phyloP scores from a whole-genome alignment of 2,329 filamentous ascomycete species.

The Colletotrichum sp. region DNA sequence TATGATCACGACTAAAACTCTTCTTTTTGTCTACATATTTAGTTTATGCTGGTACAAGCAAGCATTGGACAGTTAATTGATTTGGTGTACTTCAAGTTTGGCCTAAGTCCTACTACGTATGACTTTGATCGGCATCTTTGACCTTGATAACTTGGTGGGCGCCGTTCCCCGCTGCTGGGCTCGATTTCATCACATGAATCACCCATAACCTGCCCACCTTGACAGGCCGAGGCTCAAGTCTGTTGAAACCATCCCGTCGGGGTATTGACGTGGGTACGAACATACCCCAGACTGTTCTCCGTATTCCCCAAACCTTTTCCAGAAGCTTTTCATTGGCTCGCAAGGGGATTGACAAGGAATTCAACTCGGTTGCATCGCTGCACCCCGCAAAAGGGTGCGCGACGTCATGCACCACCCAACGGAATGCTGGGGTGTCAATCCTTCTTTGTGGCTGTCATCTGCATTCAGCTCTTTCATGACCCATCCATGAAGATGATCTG shows the following conservation, averaged over 20 bases:
- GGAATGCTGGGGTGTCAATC: neutral
- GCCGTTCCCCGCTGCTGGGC: rapidly evolving
- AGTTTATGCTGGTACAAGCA: neutral
- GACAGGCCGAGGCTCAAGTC: neutral
- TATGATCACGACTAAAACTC: neutral
- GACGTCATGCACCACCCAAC: neutral
- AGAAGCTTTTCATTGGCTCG: neutral
- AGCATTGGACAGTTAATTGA: neutral
- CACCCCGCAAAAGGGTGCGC: neutral
- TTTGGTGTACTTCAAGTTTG: neutral
- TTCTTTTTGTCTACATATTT: neutral
- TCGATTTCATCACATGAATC: neutral
- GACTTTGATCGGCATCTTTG: neutral
- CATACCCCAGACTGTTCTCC: neutral
- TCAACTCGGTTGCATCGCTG: neutral
- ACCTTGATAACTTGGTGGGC: rapidly evolving
- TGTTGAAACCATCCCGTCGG: neutral
- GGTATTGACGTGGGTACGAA: neutral
- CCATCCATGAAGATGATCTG: neutral
- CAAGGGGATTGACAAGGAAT: neutral
- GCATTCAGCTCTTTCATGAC: neutral
- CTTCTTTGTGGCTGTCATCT: neutral
- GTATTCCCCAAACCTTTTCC: neutral
- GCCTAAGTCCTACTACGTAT: neutral
- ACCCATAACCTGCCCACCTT: neutral